Conservation (phyloP, 768 basidiomycete genomes). For the Clitopilus hobsonii region DNA sequence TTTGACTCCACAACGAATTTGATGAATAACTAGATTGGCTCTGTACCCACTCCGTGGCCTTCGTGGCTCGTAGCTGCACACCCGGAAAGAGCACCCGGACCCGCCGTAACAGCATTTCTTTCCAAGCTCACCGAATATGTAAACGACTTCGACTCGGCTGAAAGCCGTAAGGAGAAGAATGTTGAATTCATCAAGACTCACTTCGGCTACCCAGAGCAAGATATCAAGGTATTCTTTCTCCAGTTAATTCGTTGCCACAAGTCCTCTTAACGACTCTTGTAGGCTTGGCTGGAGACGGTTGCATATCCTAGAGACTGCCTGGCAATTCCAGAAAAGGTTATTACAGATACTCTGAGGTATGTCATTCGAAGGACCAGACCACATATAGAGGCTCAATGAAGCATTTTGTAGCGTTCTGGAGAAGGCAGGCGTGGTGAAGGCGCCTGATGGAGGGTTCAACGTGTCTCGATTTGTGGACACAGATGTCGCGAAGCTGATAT, state of each 20-base stretch:
- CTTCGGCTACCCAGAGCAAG: conserved; percentile 80
- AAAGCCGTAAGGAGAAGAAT: conserved; percentile 51
- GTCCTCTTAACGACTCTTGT: not conserved
- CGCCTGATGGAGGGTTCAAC: conserved; percentile 49
- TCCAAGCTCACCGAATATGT: conserved; percentile 60
- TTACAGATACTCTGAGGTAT: conserved; percentile 68
- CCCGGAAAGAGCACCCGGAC: conserved; percentile 49
- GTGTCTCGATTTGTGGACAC: conserved; percentile 53
- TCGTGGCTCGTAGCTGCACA: conserved; percentile 95
- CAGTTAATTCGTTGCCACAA: not conserved
- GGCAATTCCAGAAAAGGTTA: conserved; percentile 57
- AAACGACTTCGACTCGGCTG: conserved; percentile 55
- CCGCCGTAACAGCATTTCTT: conserved; percentile 57
- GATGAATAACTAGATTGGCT: conserved; percentile 54
- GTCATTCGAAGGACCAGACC: conserved; percentile 13
- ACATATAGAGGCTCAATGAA: not conserved
- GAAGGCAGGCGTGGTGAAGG: conserved; percentile 70
- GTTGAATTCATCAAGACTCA: conserved; percentile 71
- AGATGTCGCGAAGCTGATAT: conserved; percentile 47
- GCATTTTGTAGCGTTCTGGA: conserved; percentile 53
- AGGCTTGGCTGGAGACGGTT: conserved; percentile 85
- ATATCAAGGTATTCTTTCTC: conserved; percentile 77
- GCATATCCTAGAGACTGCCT: conserved; percentile 66
- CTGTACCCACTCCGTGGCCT: conserved; percentile 92
- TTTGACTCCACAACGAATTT: not conserved